Percentiles rank a stretch among this genome's conserved stretches.
Evolutionary conservation across 768 basidiomycete species (phyloP).

Genomic region (Auriculariales sp.): DNA sequence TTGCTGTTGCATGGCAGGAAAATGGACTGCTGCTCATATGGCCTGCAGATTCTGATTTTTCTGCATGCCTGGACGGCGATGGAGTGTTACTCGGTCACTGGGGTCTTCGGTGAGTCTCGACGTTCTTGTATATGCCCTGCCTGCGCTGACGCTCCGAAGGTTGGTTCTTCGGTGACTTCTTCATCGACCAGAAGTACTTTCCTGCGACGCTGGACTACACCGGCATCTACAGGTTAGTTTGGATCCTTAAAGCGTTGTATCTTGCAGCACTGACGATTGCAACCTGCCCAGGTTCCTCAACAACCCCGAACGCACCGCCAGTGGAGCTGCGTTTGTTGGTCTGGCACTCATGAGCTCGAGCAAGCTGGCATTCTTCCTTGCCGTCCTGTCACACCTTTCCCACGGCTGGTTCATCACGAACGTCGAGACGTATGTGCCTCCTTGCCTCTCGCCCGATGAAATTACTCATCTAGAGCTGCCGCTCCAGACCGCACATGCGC

Average conservation of each 20-base stretch:
- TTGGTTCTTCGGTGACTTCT: slow-evolving; percentile 98
- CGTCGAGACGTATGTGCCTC: slow-evolving; percentile 70
- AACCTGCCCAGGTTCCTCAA: slow-evolving; percentile 59
- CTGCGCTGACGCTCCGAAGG: slow-evolving; percentile 27
- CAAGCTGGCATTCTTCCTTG: slow-evolving; percentile 77
- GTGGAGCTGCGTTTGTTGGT: slow-evolving; percentile 91
- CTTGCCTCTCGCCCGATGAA: not conserved
- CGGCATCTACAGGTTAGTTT: slow-evolving; percentile 77
- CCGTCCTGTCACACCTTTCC: slow-evolving; percentile 69
- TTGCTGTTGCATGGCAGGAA: not conserved
- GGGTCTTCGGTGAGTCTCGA: slow-evolving; percentile 56
- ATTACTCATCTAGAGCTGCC: not conserved
- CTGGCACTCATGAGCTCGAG: slow-evolving; percentile 82
- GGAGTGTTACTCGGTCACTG: slow-evolving; percentile 86
- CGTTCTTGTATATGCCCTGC: not conserved
- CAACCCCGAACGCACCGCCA: slow-evolving; percentile 85
- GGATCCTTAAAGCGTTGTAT: slow-evolving; percentile 2
- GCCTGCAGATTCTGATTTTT: slow-evolving; percentile 54
- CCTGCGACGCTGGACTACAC: slow-evolving; percentile 85
- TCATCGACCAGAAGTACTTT: slow-evolving; percentile 89
- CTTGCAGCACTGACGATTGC: not conserved
- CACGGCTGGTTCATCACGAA: slow-evolving; percentile 93
- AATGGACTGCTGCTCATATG: slow-evolving; percentile 1
- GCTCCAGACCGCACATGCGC: slow-evolving; percentile 86
- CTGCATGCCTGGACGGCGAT: slow-evolving; percentile 85